A percentile compares a stretch with the other conserved stretches of the same genome.
phyloP scores from a whole-genome alignment of 1,284 basidiomycete species.

The Rhodotorula sp. region DNA sequence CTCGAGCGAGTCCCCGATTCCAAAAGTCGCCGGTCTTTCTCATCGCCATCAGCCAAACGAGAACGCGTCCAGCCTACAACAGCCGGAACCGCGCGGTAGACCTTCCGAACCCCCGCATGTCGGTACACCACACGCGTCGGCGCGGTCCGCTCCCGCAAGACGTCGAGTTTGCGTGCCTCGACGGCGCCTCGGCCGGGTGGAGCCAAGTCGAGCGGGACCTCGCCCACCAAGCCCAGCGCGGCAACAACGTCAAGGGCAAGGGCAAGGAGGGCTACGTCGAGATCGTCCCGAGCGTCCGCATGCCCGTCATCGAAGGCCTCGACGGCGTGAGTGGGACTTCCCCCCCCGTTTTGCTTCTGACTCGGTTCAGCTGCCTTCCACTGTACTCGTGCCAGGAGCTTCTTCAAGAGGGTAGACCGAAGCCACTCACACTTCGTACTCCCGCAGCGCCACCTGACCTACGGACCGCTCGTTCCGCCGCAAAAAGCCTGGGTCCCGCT shows the following conservation, averaged over 20 bases:
- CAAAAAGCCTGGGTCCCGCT: constrained; percentile 77
- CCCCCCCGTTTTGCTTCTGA: not conserved
- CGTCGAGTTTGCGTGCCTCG: constrained; percentile 36
- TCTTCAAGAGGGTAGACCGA: no score
- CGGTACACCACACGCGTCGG: constrained; percentile 24
- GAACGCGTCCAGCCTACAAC: no score
- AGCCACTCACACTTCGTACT: not conserved
- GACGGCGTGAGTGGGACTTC: constrained; percentile 28
- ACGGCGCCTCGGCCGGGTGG: constrained; percentile 18
- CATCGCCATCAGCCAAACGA: no score
- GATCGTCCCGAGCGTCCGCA: constrained; percentile 35
- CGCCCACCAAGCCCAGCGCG: not conserved
- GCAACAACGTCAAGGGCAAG: constrained; percentile 1
- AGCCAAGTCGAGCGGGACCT: constrained; percentile 7
- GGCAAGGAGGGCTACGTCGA: constrained; percentile 26
- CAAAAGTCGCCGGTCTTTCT: no score
- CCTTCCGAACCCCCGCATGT: constrained; percentile 1
- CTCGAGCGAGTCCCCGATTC: no score
- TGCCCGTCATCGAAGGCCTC: constrained; percentile 22
- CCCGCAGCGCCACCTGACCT: constrained; percentile 48
- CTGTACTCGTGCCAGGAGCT: not conserved
- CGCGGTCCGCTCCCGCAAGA: constrained; percentile 32
- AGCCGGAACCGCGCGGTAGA: not conserved
- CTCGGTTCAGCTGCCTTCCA: not conserved
- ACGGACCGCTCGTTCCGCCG: constrained; percentile 88